Evolutionary conservation across 495 filamentous ascomycete genomes (phyloP).

Genomic region (Neurospora sp.): DNA sequence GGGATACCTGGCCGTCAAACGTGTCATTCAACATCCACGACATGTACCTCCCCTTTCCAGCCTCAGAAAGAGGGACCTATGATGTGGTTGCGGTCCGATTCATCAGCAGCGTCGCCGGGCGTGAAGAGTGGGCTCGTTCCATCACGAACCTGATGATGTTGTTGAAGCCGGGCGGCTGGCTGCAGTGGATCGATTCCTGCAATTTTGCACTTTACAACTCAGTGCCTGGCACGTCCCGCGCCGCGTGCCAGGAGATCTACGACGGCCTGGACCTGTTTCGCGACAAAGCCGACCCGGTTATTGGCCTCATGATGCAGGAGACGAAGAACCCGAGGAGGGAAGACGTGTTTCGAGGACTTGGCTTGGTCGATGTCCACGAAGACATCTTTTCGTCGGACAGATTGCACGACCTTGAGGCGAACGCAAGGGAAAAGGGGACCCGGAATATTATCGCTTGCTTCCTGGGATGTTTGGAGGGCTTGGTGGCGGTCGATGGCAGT

Average conservation of each 20-base stretch:
- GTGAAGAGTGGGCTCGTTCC: constrained; percentile 13
- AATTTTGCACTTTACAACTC: constrained; percentile 8
- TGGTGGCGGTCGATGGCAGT: constrained; percentile 7
- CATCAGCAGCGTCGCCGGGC: constrained; percentile 19
- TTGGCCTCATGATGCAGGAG: constrained; percentile 10
- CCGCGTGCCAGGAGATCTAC: constrained; percentile 8
- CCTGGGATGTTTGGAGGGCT: constrained; percentile 7
- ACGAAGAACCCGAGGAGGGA: background rate
- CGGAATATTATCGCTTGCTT: constrained; percentile 10
- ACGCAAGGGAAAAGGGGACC: constrained; percentile 7
- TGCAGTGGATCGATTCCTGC: constrained; percentile 24
- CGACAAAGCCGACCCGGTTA: background rate
- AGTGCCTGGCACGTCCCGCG: constrained; percentile 4
- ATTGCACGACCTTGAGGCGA: constrained; percentile 3
- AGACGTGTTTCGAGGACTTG: background rate
- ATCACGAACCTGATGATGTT: constrained; percentile 15
- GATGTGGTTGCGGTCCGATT: constrained; percentile 32
- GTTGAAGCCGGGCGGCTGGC: constrained; percentile 19
- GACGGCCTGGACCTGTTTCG: constrained; percentile 6
- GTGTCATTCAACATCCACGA: constrained; percentile 23
- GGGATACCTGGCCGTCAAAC: constrained; percentile 17
- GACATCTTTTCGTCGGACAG: constrained; percentile 13
- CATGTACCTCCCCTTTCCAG: constrained; percentile 24
- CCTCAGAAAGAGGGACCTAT: constrained; percentile 20
- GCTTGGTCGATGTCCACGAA: constrained; percentile 9